Percentiles rank a stretch among this genome's conserved stretches.
Conservation (phyloP, 345 rosid genomes). For the Rhizophora mangle region DNA sequence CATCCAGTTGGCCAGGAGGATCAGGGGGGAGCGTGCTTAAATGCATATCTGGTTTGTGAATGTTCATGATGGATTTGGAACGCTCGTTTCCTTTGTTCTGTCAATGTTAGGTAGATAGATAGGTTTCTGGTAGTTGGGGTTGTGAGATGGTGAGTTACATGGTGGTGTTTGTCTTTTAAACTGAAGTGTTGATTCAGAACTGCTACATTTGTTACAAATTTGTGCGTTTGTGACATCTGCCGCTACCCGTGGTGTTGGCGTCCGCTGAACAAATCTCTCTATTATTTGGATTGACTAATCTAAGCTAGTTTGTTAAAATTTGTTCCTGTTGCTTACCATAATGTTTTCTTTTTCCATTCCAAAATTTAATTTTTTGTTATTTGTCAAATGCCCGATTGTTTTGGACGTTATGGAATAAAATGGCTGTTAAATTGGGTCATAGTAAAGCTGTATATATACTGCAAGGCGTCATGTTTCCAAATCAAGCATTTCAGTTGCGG, state of each 20-base stretch:
- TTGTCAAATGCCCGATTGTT: not conserved
- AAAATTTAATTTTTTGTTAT: too few relatives aligned
- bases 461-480: too few relatives aligned
- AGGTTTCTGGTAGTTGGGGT: not conserved
- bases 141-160: not conserved
- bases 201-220: not conserved
- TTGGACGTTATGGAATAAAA: too few relatives aligned
- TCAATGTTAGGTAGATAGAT: not conserved
- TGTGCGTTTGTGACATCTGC: not conserved
- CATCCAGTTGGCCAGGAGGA: constrained; percentile 21
- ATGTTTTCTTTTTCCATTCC: too few relatives aligned
- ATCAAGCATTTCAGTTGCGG: too few relatives aligned
- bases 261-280: not conserved
- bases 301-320: not conserved
- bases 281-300: not conserved
- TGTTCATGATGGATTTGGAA: not conserved
- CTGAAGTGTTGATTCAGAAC: not conserved
- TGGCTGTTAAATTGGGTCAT: too few relatives aligned
- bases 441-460: too few relatives aligned
- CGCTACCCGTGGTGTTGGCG: not conserved
- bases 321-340: not conserved
- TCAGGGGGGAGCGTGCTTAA: constrained; percentile 24
- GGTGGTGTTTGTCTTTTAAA: not conserved
- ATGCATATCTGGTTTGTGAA: not conserved
- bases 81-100: not conserved